Conservation (phyloP, 371 early-diverging fungal genomes). For the Mortierella sp. region DNA sequence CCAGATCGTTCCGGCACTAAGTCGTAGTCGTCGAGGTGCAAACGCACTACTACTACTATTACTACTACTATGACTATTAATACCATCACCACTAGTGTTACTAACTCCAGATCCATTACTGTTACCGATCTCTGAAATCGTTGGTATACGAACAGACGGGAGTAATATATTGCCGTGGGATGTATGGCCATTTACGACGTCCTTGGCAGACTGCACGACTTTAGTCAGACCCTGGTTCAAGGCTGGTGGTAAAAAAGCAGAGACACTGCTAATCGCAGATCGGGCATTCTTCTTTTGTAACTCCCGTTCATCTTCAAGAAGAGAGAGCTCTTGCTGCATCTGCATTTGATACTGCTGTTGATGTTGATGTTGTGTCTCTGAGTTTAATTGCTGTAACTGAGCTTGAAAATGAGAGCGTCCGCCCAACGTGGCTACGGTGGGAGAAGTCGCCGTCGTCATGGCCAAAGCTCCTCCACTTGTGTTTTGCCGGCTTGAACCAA, state of each 20-base stretch:
- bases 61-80: not conserved
- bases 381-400: constrained; percentile 17
- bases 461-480: constrained; percentile 3
- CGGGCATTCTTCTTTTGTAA: constrained; percentile 46
- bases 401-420: constrained; percentile 28
- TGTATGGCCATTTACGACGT: constrained; percentile 16
- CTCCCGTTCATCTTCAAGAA: constrained; percentile 32
- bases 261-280: constrained; percentile 25
- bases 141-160: constrained; percentile 15
- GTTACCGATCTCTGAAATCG: constrained; percentile 4
- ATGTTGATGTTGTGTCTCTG: constrained; percentile 25
- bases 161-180: constrained; percentile 28
- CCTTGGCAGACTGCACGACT: constrained; percentile 45
- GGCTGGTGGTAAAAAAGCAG: constrained; percentile 32
- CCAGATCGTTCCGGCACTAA: constrained; percentile 9
- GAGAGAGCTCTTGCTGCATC: constrained; percentile 24
- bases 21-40: constrained; percentile 20
- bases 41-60: constrained; percentile 19
- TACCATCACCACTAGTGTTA: too few relatives aligned
- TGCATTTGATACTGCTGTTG: constrained; percentile 16
- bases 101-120: not conserved
- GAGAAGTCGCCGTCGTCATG: constrained; percentile 16
- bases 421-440: constrained; percentile 19
- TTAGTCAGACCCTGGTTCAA: constrained; percentile 37
- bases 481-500: constrained; percentile 12